A percentile compares a stretch with the other conserved stretches of the same genome.
Evolutionary conservation across 768 basidiomycete genomes (phyloP).

Genomic region (Tricholoma sp.): DNA sequence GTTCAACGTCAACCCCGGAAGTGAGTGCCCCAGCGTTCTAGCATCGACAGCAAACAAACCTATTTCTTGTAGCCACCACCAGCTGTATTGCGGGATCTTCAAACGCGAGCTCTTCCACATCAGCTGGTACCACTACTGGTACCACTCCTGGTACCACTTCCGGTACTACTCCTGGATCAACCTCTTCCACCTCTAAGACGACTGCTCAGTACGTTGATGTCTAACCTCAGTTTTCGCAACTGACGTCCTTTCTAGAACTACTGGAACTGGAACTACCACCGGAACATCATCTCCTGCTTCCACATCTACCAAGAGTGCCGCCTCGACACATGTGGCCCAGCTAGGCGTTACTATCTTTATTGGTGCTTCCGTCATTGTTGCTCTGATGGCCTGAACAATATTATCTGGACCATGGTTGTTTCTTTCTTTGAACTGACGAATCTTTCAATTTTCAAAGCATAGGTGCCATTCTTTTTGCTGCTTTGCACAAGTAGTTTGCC

Average conservation of each 20-base stretch:
- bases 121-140: slow-evolving; percentile 9
- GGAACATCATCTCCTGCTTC: slow-evolving; percentile 4
- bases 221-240: not conserved
- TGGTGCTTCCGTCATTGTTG: slow-evolving; percentile 42
- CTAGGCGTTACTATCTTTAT: slow-evolving; percentile 37
- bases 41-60: not conserved
- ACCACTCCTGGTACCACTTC: slow-evolving; percentile 11
- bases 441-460: not conserved
- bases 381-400: slow-evolving; percentile 31
- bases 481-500: too few relatives aligned
- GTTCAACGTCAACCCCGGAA: slow-evolving; percentile 41
- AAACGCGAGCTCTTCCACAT: slow-evolving; percentile 11
- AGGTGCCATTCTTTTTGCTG: too few relatives aligned
- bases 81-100: slow-evolving; percentile 29
- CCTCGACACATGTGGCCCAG: slow-evolving; percentile 25
- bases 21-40: slow-evolving; percentile 34
- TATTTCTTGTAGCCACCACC: slow-evolving; percentile 22
- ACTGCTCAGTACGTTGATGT: slow-evolving; percentile 4
- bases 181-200: slow-evolving; percentile 7
- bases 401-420: slow-evolving; percentile 2
- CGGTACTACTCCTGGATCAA: slow-evolving; percentile 7
- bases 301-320: slow-evolving; percentile 21
- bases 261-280: slow-evolving; percentile 3
- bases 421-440: slow-evolving; percentile 6
- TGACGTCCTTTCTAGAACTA: not conserved